Base-by-base conservation (phyloP, 139 green algal species). In the Edaphochlamys debaryana region DNA sequence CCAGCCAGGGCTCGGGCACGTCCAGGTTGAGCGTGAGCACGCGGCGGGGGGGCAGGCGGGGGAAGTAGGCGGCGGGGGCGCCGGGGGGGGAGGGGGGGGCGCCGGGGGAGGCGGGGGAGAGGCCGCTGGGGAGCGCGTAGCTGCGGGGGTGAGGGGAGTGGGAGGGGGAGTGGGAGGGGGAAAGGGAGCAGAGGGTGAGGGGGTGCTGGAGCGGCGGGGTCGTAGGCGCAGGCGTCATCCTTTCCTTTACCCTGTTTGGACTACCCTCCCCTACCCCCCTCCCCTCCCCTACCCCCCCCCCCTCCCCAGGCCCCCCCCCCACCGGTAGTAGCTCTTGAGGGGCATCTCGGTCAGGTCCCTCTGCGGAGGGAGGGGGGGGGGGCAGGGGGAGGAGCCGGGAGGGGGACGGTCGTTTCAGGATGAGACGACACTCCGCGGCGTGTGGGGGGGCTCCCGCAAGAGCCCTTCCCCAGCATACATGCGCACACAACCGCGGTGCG, bases 21-120 rank as follows among this genome's bases (percentile, higher is more conserved):
- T 99, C 93, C 84, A 98, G 90, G 87, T 97, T 96, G 11, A 98
- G 79, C 0, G 97, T 99, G 30, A 99, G 91, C 30, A 94, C 93
- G 54, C 95, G 87, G 73, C 87, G 80, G 36, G 74, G 38, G 0
- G 94, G 95, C 72, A 98, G 86, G 48, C 83, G 84, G 37, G 40
- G n/a, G 71, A 96, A 94, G 56, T n/a, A 48, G 17, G 93, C 91
- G 38, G 84, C 64, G 30, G 92, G 86, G 2, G 87, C 30, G 38
- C 66, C 69, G n/a, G 86, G 81, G 25, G 56, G 37, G 42, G 42
- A 38, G 19, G 37, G 13, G 32, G 69, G n/a, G 63, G 42, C 67
- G n/a, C n/a, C n/a, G n/a, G n/a, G n/a, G 19, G 37, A 13, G 32
- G 63, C 40, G 42, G 58, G n/a, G 38, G 69, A 62, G 6, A 60